These are phyloP conservation scores for Platanthera zijinensis DNA, from an alignment of 106 monocot genomes.

Conservation along the genomic window DNA sequence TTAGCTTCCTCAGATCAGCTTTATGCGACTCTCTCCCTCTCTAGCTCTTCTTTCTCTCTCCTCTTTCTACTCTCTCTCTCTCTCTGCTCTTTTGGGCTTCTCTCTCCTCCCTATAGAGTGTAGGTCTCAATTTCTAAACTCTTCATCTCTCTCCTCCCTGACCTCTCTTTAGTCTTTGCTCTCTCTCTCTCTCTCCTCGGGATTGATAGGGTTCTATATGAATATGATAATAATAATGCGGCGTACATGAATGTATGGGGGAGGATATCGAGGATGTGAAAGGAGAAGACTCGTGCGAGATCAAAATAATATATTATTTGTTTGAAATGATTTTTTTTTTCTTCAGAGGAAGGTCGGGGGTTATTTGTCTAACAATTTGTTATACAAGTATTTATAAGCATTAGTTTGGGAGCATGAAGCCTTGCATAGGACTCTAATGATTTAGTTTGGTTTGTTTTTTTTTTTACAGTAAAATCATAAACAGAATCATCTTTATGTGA, in stretches of 20 bases:
- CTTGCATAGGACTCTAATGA: too few species aligned
- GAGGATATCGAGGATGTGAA: conserved; percentile 10
- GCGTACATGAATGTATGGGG: conserved; percentile 4
- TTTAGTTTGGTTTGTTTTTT: too few species aligned
- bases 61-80: too few species aligned
- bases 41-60: not conserved
- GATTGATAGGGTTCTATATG: conserved; percentile 1
- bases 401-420: too few species aligned
- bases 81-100: too few species aligned
- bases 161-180: not conserved
- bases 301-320: not conserved
- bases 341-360: not conserved
- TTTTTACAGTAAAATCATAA: too few species aligned
- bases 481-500: too few species aligned
- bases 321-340: not conserved
- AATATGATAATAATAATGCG: not conserved
- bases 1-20: not conserved
- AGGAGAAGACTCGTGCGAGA: conserved; percentile 1
- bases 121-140: too few species aligned
- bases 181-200: not conserved
- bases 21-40: not conserved
- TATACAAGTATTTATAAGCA: too few species aligned
- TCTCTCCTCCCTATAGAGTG: too few species aligned
- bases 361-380: too few species aligned
- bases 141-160: not conserved